phyloP scores from a whole-genome alignment of 1,139 yeast genomes.

The Debaryomyces psychrophilus region DNA sequence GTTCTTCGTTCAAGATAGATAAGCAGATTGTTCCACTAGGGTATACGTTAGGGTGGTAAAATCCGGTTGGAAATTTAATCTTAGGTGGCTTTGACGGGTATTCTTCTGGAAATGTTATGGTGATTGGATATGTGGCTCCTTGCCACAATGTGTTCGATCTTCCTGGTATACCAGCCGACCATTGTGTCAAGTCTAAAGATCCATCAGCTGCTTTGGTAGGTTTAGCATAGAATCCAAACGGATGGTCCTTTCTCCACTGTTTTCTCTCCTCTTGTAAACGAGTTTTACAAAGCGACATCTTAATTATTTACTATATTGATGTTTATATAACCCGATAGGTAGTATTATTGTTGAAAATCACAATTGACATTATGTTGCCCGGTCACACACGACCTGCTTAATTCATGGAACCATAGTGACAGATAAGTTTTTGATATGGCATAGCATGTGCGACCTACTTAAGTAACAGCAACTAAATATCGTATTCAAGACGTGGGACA shows the following conservation, averaged over 20 bases:
- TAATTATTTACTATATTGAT: neutral
- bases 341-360: neutral
- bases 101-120: slow-evolving; percentile 82
- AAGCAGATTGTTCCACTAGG: slow-evolving; percentile 97
- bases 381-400: neutral
- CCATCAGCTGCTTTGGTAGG: slow-evolving; percentile 83
- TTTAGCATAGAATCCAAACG: slow-evolving; percentile 94
- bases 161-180: slow-evolving; percentile 98
- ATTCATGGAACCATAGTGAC: neutral
- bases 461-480: no score
- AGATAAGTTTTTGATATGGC: neutral
- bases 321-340: neutral
- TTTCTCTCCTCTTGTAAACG: slow-evolving; percentile 89
- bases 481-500: no score
- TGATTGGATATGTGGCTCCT: slow-evolving; percentile 85
- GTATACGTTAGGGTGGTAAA: slow-evolving; percentile 95
- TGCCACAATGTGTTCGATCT: slow-evolving; percentile 85
- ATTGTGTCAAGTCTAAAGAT: slow-evolving; percentile 74
- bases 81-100: slow-evolving; percentile 97
- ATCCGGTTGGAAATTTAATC: slow-evolving; percentile 82
- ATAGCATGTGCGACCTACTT: no score
- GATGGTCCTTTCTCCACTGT: slow-evolving; percentile 98
- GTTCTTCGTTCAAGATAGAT: slow-evolving; percentile 89
- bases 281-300: slow-evolving; percentile 64
- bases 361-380: neutral